These are phyloP conservation scores for Beta macrorhiza DNA, from an alignment of 179 eudicot species.

Conservation along the genomic window DNA sequence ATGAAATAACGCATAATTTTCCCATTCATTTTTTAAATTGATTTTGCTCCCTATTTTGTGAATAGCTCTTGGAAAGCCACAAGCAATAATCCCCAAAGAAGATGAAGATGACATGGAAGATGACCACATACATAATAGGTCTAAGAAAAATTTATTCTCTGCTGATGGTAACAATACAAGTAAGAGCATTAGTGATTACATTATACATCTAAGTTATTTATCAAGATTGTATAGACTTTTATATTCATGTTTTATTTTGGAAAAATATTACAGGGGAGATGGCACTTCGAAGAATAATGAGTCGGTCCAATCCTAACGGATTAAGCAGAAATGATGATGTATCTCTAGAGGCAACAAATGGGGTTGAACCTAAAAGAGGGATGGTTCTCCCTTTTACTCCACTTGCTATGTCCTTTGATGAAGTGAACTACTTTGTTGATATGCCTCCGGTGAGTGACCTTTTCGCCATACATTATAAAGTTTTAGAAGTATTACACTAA, in stretches of 20 bases:
- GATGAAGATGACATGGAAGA: constrained; percentile 51
- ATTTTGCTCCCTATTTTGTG: not conserved
- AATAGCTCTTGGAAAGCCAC: constrained; percentile 75
- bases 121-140: constrained; percentile 33
- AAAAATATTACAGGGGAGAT: constrained; percentile 52
- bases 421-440: constrained; percentile 53
- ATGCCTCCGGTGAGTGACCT: constrained; percentile 53
- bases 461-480: not conserved
- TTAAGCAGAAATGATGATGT: constrained; percentile 53
- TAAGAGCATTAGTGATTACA: constrained; percentile 33
- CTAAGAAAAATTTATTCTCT: constrained; percentile 59
- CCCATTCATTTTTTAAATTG: not conserved
- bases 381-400: constrained; percentile 65
- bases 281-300: constrained; percentile 63
- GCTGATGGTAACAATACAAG: constrained; percentile 75
- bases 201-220: not conserved
- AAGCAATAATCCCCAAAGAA: constrained; percentile 80
- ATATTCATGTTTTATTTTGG: not conserved
- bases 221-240: not conserved
- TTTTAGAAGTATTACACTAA: not conserved
- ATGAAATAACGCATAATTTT: not conserved
- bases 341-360: constrained; percentile 44
- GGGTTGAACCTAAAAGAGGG: constrained; percentile 52
- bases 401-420: constrained; percentile 55
- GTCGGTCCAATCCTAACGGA: constrained; percentile 53